These are phyloP conservation scores for Torulaspora franciscae DNA, from an alignment of 805 yeast genomes.

Conservation along the genomic window DNA sequence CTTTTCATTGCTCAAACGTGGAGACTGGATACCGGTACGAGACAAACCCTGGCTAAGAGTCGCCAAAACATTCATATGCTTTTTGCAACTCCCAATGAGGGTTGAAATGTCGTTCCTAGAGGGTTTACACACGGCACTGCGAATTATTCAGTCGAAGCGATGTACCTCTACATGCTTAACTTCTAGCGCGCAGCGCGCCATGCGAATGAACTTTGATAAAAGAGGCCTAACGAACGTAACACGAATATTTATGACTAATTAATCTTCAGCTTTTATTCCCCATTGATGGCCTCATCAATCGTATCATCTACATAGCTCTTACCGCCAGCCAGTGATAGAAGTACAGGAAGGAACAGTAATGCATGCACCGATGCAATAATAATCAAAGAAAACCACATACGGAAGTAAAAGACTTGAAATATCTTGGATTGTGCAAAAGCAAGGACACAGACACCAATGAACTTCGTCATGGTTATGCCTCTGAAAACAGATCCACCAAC, in stretches of 20 bases:
- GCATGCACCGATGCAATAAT: conserved; percentile 75
- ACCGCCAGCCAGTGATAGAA: conserved; percentile 62
- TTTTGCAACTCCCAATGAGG: background rate
- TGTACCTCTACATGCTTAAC: background rate
- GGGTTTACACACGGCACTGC: background rate
- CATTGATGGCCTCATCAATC: background rate
- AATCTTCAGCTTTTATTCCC: background rate
- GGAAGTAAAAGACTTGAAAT: conserved; percentile 84
- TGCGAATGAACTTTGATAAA: background rate
- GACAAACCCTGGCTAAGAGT: conserved; percentile 33
- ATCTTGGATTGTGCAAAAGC: conserved; percentile 85
- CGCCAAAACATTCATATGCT: conserved; percentile 31
- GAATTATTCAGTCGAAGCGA: background rate
- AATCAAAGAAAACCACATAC: conserved; percentile 88
- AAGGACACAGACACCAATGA: conserved; percentile 80
- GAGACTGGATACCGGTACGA: conserved; percentile 15
- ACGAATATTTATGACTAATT: background rate
- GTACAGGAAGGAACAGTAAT: conserved; percentile 70
- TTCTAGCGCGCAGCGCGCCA: background rate
- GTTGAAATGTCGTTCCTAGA: background rate
- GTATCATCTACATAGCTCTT: conserved; percentile 41
- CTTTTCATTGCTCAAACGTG: conserved; percentile 9
- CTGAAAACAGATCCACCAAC: conserved; percentile 90
- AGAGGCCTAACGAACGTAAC: background rate
- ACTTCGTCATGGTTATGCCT: conserved; percentile 85